Percentiles rank a stretch among this genome's conserved stretches.
These are phyloP conservation scores for Cryptosporidium ryanae DNA, from an alignment of 169 alveolate species.

Conservation along the genomic window DNA sequence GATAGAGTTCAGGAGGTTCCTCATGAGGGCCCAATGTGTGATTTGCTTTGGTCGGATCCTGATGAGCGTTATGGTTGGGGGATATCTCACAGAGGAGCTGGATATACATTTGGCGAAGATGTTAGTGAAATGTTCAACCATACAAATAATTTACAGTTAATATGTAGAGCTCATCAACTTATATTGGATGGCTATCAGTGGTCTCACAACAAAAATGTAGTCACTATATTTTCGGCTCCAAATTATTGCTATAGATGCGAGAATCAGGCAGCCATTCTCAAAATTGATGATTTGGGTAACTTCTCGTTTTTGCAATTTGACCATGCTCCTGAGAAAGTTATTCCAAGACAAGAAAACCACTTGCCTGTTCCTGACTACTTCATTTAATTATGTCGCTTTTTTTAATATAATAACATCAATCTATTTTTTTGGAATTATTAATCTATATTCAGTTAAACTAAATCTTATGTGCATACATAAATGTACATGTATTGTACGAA, in stretches of 20 bases:
- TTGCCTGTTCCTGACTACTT: conserved; percentile 71
- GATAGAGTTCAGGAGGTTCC: conserved; percentile 97
- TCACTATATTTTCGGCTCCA: conserved; percentile 98
- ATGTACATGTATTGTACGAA: too few relatives aligned
- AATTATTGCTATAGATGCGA: conserved; percentile 99
- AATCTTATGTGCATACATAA: too few relatives aligned
- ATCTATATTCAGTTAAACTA: too few relatives aligned
- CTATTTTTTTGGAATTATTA: too few relatives aligned
- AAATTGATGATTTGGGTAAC: conserved; percentile 92
- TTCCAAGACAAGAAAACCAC: conserved; percentile 70
- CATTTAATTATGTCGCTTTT: neutral
- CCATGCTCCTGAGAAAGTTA: conserved; percentile 79
- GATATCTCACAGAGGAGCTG: conserved; percentile 99
- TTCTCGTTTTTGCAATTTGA: conserved; percentile 78
- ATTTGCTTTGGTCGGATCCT: conserved; percentile 99
- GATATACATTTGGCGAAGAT: conserved; percentile 98
- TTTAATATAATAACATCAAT: too few relatives aligned
- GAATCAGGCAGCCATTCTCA: conserved; percentile 97
- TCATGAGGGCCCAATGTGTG: conserved; percentile 99
- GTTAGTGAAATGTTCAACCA: conserved; percentile 94
- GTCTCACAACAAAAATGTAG: conserved; percentile 93
- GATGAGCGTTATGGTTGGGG: conserved; percentile 99
- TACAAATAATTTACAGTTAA: conserved; percentile 92
- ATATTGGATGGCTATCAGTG: conserved; percentile 99
- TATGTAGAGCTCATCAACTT: conserved; percentile 99